Percentiles rank a stretch among this genome's conserved stretches.
These are phyloP conservation scores for Litsea cubeba DNA, from an alignment of 164 flowering plant genomes.

Conservation along the genomic window DNA sequence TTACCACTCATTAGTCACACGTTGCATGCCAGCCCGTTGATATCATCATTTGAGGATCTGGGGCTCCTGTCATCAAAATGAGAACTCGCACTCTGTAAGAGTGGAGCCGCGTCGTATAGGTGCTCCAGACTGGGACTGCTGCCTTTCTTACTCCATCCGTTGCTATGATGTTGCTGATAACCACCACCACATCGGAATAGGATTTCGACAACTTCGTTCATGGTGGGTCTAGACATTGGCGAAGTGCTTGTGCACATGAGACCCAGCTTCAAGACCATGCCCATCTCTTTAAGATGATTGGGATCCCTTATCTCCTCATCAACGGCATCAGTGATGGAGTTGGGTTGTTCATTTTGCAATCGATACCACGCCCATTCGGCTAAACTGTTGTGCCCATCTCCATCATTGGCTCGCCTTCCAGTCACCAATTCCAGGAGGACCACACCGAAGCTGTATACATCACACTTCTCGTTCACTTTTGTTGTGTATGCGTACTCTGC, in stretches of 20 bases:
- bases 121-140: conserved; percentile 23
- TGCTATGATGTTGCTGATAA: conserved; percentile 6
- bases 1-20: conserved; percentile 3
- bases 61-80: conserved; percentile 17
- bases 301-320: conserved; percentile 50
- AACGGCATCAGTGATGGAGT: conserved; percentile 27
- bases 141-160: conserved; percentile 12
- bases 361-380: conserved; percentile 79
- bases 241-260: conserved; percentile 56
- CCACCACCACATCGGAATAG: conserved; percentile 24
- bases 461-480: conserved; percentile 70
- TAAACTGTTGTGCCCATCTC: conserved; percentile 44
- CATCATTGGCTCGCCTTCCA: conserved; percentile 54
- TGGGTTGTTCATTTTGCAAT: conserved; percentile 29
- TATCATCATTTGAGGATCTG: neutral
- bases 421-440: conserved; percentile 77
- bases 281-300: conserved; percentile 44
- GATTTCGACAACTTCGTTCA: conserved; percentile 69
- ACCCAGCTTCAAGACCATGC: conserved; percentile 52
- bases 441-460: conserved; percentile 88
- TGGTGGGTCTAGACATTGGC: conserved; percentile 64
- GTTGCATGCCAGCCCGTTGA: neutral
- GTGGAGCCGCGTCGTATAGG: conserved; percentile 38
- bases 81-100: conserved; percentile 24
- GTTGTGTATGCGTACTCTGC: conserved; percentile 71